phyloP scores from a whole-genome alignment of 169 alveolate species.

The Cryptosporidium sp. region DNA sequence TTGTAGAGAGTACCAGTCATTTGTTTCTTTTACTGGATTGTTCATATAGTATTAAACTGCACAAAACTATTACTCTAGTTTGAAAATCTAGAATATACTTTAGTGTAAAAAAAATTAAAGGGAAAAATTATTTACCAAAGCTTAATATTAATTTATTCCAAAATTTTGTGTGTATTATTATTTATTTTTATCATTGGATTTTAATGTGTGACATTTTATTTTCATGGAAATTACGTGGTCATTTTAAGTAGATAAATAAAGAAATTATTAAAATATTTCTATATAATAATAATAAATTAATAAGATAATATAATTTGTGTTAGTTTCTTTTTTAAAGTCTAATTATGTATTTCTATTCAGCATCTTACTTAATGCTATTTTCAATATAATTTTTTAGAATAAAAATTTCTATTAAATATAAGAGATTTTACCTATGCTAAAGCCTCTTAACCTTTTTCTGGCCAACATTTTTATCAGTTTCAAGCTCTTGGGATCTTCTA shows the following conservation, averaged over 20 bases:
- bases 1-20: constrained; percentile 61
- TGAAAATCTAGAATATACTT: not conserved
- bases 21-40: constrained; percentile 11
- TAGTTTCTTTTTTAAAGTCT: not conserved
- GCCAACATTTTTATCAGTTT: not conserved
- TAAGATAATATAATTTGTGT: not conserved
- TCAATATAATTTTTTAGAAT: not conserved
- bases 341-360: not conserved
- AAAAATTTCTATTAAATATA: not conserved
- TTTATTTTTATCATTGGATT: not conserved
- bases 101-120: not conserved
- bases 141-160: not conserved
- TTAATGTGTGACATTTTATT: not conserved
- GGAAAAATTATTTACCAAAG: not conserved
- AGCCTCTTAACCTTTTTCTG: constrained; percentile 22
- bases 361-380: not conserved
- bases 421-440: not conserved
- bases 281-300: not conserved
- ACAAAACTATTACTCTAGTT: not conserved
- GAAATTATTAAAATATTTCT: not conserved
- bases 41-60: not conserved
- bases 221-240: not conserved
- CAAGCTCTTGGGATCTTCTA: not conserved
- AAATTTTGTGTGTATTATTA: not conserved
- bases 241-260: not conserved